phyloP scores from a whole-genome alignment of 2,329 filamentous ascomycete species.

The Aspergillus transmontanensis region DNA sequence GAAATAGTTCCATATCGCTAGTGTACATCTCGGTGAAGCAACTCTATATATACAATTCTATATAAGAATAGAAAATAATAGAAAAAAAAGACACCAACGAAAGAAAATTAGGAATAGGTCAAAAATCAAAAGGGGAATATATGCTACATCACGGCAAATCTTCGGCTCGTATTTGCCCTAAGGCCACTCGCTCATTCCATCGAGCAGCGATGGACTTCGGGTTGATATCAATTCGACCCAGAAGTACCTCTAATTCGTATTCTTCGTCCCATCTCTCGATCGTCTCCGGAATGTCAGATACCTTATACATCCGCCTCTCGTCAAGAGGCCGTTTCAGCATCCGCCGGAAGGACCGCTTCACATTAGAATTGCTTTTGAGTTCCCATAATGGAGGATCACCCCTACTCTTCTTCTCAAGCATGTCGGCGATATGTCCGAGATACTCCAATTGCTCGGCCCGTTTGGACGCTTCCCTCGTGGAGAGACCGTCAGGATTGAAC shows the following conservation, averaged over 20 bases:
- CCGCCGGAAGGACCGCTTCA: constrained; percentile 19
- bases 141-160: not conserved
- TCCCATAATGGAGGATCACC: constrained; percentile 23
- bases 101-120: not conserved
- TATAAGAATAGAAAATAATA: not conserved
- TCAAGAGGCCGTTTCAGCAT: constrained; percentile 16
- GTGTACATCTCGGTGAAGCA: not conserved
- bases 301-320: constrained; percentile 15
- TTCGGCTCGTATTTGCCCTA: not conserved
- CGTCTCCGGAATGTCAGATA: constrained; percentile 14
- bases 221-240: constrained; percentile 20
- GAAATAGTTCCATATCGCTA: constrained; percentile 2
- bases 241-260: constrained; percentile 29
- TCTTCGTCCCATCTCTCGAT: constrained; percentile 33
- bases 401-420: constrained; percentile 26
- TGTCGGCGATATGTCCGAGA: constrained; percentile 21
- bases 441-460: constrained; percentile 20
- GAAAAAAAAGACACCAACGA: not conserved
- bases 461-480: constrained; percentile 5
- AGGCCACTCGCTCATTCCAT: constrained; percentile 20
- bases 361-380: constrained; percentile 10
- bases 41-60: constrained; percentile 1
- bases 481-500: not conserved
- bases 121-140: not conserved
- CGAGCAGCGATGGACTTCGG: constrained; percentile 14